Percentiles rank a stretch among this genome's conserved stretches.
Evolutionary conservation across 805 yeast genomes (phyloP).

Genomic region (Metschnikowia chrysomelidarum): DNA sequence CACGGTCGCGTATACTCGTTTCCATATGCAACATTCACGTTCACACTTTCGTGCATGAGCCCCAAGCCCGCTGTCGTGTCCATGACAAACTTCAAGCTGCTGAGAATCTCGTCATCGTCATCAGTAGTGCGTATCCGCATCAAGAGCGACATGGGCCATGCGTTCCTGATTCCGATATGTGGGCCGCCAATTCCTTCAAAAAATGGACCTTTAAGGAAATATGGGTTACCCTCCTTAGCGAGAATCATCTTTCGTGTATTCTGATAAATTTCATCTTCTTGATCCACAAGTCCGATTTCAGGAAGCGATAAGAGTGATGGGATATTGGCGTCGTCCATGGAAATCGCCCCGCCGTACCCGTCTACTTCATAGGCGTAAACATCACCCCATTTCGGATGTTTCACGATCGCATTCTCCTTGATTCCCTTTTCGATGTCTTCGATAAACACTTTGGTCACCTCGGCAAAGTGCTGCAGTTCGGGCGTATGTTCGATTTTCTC

Average conservation of each 20-base stretch:
- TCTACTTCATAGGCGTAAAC: slow-evolving; percentile 90
- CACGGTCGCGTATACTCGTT: slow-evolving; percentile 71
- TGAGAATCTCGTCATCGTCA: slow-evolving; percentile 64
- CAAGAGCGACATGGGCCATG: slow-evolving; percentile 91
- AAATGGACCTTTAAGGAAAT: slow-evolving; percentile 57
- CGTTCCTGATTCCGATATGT: slow-evolving; percentile 74
- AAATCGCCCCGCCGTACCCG: slow-evolving; percentile 69
- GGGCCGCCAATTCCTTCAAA: slow-evolving; percentile 90
- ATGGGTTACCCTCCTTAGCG: slow-evolving; percentile 72
- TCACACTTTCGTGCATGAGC: slow-evolving; percentile 77
- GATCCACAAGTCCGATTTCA: slow-evolving; percentile 62
- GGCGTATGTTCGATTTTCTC: slow-evolving; percentile 14
- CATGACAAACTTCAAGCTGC: slow-evolving; percentile 49
- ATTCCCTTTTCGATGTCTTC: slow-evolving; percentile 52
- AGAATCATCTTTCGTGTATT: slow-evolving; percentile 79
- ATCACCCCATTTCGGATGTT: slow-evolving; percentile 67
- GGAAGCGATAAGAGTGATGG: slow-evolving; percentile 83
- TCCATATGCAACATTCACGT: slow-evolving; percentile 54
- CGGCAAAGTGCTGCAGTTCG: slow-evolving; percentile 10
- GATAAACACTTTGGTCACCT: slow-evolving; percentile 36
- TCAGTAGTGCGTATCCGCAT: slow-evolving; percentile 71
- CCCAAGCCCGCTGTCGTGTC: slow-evolving; percentile 72
- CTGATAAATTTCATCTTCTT: slow-evolving; percentile 59
- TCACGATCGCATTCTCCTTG: slow-evolving; percentile 58
- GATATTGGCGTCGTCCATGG: slow-evolving; percentile 90